A percentile compares a stretch with the other conserved stretches of the same genome.
Evolutionary conservation across 139 green algal species (phyloP).

Genomic region (Chlamydomonas sphaeroides): DNA sequence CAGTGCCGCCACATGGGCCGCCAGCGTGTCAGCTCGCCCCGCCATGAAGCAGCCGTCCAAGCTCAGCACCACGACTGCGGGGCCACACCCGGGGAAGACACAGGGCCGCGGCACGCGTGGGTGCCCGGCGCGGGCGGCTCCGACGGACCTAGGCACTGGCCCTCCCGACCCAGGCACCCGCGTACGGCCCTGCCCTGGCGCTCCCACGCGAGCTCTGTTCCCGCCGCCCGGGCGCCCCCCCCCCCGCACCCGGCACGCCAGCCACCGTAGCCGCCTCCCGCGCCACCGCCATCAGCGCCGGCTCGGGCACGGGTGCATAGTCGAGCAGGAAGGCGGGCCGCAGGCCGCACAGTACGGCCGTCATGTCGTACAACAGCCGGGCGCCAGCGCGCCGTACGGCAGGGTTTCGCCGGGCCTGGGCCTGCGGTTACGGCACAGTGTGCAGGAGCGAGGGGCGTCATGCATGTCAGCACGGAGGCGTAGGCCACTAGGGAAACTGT

Average conservation of each 20-base stretch:
- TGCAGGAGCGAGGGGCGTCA: neutral
- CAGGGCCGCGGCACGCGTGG: no score
- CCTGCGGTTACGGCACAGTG: no score
- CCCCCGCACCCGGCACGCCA: neutral
- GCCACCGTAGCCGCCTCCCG: conserved; percentile 2
- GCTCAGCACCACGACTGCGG: conserved; percentile 41
- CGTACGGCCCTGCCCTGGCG: no score
- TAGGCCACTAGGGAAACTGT: neutral
- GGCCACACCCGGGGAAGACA: no score
- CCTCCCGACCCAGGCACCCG: no score
- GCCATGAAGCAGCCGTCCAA: conserved; percentile 61
- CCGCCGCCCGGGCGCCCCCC: no score
- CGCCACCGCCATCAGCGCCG: conserved; percentile 15
- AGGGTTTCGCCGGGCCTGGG: neutral
- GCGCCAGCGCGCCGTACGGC: conserved; percentile 16
- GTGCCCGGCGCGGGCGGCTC: no score
- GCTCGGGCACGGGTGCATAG: conserved; percentile 37
- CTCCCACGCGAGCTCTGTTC: no score
- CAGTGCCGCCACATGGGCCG: neutral
- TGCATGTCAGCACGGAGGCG: neutral
- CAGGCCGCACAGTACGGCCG: conserved; percentile 58
- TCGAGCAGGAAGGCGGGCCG: conserved; percentile 67
- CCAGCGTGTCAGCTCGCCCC: conserved; percentile 37
- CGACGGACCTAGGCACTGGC: no score
- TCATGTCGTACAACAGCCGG: conserved; percentile 57